Evolutionary conservation across 139 green algal species (phyloP).

Genomic region (Coelastrella sp.): DNA sequence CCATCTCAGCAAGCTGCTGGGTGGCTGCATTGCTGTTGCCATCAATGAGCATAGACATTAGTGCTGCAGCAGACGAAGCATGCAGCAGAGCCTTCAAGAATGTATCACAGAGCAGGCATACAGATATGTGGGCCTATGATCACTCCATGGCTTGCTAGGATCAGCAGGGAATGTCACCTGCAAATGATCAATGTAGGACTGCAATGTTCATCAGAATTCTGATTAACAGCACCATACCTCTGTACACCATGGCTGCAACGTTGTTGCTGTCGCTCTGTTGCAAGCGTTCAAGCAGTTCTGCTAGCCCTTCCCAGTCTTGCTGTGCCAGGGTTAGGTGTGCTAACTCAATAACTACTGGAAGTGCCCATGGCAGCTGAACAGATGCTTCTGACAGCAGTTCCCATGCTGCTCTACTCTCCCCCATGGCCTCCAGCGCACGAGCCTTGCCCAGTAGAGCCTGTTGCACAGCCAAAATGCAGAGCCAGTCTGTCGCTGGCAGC

Average conservation of each 20-base stretch:
- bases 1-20: constrained; percentile 61
- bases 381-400: constrained; percentile 62
- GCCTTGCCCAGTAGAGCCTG: constrained; percentile 76
- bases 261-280: constrained; percentile 59
- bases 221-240: not conserved
- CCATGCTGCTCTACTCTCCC: constrained; percentile 43
- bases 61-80: constrained; percentile 41
- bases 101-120: not conserved
- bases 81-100: not conserved
- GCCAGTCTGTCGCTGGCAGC: not conserved
- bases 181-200: no score
- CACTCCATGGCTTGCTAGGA: no score
- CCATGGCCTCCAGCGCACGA: constrained; percentile 60
- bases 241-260: constrained; percentile 64
- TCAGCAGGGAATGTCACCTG: no score
- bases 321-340: constrained; percentile 62
- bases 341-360: constrained; percentile 72
- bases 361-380: constrained; percentile 68
- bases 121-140: not conserved
- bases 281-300: constrained; percentile 46
- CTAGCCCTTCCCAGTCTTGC: constrained; percentile 63
- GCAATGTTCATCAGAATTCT: not conserved
- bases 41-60: constrained; percentile 58
- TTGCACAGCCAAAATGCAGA: not conserved
- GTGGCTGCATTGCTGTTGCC: constrained; percentile 59